Evolutionary conservation across 2,329 filamentous ascomycete species (phyloP), one percentile per base, ranked within the genome.

Genomic region (Tolypocladium inflatum): DNA sequence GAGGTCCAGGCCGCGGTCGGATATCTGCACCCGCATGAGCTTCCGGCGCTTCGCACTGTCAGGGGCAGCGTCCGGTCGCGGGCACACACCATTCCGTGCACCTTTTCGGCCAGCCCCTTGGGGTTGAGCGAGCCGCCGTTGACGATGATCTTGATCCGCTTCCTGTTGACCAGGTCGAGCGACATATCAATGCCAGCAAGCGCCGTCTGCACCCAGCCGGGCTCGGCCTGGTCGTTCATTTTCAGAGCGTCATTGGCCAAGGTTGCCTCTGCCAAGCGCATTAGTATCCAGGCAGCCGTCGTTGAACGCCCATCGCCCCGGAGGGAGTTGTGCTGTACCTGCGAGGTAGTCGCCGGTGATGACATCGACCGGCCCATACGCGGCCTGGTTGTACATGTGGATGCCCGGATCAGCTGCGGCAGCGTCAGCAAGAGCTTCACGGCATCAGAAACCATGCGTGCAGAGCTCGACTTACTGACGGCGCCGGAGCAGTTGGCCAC

Each of bases 71-170:
- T 37, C 4, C 35, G 51, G 26, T 17, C 11, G 26, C 30, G 13
- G 2, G 4, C 9, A 35, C 54, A 39, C 56, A 67, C 65, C 57
- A 65, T 43, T 2, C 57, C 55, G 1, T 64, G 58, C 10, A 67
- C 60, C 50, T 62, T 66, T 55, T 76, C 63, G 0, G 79, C 79
- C 19, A 85, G 63, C 0, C 76, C 79, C 58, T 73, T 73, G 0
- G 82, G 82, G 58, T 84, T 80, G 19, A 80, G 72, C 2, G 77
- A 79, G 0, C 83, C 82, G 2, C 82, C 82, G 62, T 85, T 84
- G 57, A 83, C 71, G 41, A 82, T 72, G 15, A 84, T 71, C 60
- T 80, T 81, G 68, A 84, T 83, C 0, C 72, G 65, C 59, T 80
- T 77, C 54, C 77, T 68, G 2, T 65, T 59, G 17, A 69, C 73